These are phyloP conservation scores for Coemansia brasiliensis DNA, from an alignment of 192 early-diverging fungal species.

Conservation along the genomic window DNA sequence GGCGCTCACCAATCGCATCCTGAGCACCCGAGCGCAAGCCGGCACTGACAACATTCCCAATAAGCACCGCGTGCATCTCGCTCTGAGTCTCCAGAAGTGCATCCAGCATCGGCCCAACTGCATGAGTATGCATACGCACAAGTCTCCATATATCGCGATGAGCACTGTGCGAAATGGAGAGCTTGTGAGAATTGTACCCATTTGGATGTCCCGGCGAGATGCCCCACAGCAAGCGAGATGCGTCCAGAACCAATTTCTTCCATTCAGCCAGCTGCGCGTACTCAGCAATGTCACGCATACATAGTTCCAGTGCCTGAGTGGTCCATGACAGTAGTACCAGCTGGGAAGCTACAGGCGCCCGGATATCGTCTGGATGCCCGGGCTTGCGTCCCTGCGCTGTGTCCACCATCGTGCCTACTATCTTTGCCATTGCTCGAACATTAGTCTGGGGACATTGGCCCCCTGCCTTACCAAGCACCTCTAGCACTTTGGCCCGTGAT, in stretches of 20 bases:
- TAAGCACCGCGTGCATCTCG: slow-evolving; percentile 56
- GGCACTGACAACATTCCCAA: slow-evolving; percentile 63
- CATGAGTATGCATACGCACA: slow-evolving; percentile 43
- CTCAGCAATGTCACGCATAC: slow-evolving; percentile 40
- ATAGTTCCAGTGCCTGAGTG: slow-evolving; percentile 49
- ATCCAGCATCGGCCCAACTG: slow-evolving; percentile 49
- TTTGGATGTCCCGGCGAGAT: slow-evolving; percentile 49
- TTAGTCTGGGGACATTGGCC: slow-evolving; percentile 60
- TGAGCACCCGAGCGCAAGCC: slow-evolving; percentile 54
- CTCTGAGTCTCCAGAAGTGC: slow-evolving; percentile 42
- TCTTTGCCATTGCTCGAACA: slow-evolving; percentile 55
- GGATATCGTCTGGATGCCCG: slow-evolving; percentile 27
- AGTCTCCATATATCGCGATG: slow-evolving; percentile 49
- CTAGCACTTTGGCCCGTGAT: slow-evolving; percentile 63
- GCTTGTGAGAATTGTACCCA: slow-evolving; percentile 16
- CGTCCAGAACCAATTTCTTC: slow-evolving; percentile 56
- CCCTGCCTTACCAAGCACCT: slow-evolving; percentile 60
- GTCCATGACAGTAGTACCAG: slow-evolving; percentile 69
- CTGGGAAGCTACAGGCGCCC: slow-evolving; percentile 58
- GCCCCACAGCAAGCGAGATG: slow-evolving; percentile 59
- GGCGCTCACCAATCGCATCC: slow-evolving; percentile 37
- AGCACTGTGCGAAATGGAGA: slow-evolving; percentile 38
- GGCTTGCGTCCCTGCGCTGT: slow-evolving; percentile 47
- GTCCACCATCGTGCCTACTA: slow-evolving; percentile 49
- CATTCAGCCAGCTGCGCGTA: slow-evolving; percentile 54